Evolutionary conservation across 2,329 filamentous ascomycete genomes (phyloP), one percentile per base, ranked within the genome.

Genomic region (Fusarium veterinarium): DNA sequence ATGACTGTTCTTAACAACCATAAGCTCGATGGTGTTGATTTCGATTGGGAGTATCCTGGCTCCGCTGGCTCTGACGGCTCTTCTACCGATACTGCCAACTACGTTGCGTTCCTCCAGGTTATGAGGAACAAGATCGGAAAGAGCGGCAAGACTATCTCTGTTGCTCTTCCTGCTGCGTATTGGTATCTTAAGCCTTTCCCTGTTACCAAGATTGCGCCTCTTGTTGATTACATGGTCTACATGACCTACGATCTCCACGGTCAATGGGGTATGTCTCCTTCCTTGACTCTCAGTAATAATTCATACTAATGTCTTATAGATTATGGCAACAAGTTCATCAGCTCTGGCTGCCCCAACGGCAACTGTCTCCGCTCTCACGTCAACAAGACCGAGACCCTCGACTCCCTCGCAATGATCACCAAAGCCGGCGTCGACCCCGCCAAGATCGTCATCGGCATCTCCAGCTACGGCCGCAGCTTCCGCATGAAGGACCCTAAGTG

Each of bases 41-140:
- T 86, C 45, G 84, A 86, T 70, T 88, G 85, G 86, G 84, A 86
- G 60, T 86, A 86, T 60, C 82, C 82, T 1, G 80, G 78, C 1
- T 79, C 79, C 37, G 75, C 25, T 82, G 51, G 58, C 14, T 57
- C 64, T 13, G 51, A 56, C 0, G 74, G 78, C 3, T 76, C 80
- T 0, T 75, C 58, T 8, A 83, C 82, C 0, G 79, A 82, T 17
- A 78, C 76, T 2, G n/a, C 64, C 23, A 77, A 80, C 59, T 82
- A 82, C 42, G 80, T 81, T 52, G 78, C 75, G 42, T 81, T 82
- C 55, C 70, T 84, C 70, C 80, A 75, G 37, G 31, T 76, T 6
- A 69, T 80, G 53, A 73, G 73, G 20, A 64, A 68, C 33, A 71
- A 77, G 60, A 60, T 80, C 38, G 84, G 48, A 4, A 76, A 64